Evolutionary conservation across 805 yeast species (phyloP), one percentile per base, ranked within the genome.

Genomic region (Kuraishia borneana): DNA sequence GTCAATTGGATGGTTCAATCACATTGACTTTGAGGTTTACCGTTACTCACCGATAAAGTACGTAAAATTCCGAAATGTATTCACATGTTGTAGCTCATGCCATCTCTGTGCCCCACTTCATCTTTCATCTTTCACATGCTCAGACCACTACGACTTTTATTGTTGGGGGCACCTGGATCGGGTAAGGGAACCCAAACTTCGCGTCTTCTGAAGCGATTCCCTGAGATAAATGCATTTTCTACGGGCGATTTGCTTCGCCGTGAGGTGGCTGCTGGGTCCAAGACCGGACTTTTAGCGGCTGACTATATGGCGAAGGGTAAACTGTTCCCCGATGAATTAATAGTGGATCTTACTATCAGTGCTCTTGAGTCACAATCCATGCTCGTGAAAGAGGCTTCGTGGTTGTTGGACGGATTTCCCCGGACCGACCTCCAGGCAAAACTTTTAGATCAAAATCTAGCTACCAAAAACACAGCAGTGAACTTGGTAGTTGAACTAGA

Each of bases 381-480:
- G 67, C 59, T 76, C 14, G 54, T 59, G 25, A 30, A 55, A 0
- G 35, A 55, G 2, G 43, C 75, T 2, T 58, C 75, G 5, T 88
- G 94, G 83, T 60, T 88, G 21, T 61, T 89, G 32, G 97, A 88
- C 53, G 97, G 97, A 29, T 89, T 87, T 48, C 97, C 97, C 4
- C 64, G 97, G 41, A 89, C 92, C 0, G 49, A 60, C 14, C 57
- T 56, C 3, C 97, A 88, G 56, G 96, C 96, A 0, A 48, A 53
- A 26, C 67, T 63, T 7, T 58, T 85, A 26, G 73, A 74, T 36
- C 42, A 47, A 12, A 61, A 61, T 5, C 58, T 80, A 36, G 41
- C 36, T 2, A 43, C 53, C 7, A 39, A 54, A 22, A 43, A 58
- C 3, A 55, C 78, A 1, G 50, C 57, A 10, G 50, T 88, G 36